phyloP scores from a whole-genome alignment of 164 flowering plant species.

The Magnolia officinalis region DNA sequence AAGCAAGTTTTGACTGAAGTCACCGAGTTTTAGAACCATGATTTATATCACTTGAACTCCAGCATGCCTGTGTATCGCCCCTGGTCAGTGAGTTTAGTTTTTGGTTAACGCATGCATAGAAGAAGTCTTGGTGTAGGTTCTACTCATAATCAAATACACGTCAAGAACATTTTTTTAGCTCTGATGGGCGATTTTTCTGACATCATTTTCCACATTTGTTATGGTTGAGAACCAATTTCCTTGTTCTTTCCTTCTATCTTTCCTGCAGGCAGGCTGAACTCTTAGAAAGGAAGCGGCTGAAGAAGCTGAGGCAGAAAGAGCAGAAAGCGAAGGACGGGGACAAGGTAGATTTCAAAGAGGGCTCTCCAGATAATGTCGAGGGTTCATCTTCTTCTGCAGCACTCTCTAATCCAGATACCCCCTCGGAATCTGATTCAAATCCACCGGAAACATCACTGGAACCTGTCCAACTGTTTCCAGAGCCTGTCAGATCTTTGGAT shows the following conservation, averaged over 20 bases:
- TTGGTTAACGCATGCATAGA: no score
- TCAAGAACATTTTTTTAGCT: no score
- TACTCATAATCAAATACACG: no score
- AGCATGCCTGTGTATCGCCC: no score
- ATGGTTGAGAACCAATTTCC: neutral
- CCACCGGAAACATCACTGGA: slow-evolving; percentile 20
- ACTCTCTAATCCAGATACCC: slow-evolving; percentile 20
- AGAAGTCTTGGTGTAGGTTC: no score
- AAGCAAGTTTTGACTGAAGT: no score
- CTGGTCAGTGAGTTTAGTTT: no score
- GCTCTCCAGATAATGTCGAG: slow-evolving; percentile 20
- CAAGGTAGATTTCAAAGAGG: slow-evolving; percentile 22
- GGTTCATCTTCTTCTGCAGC: slow-evolving; percentile 21
- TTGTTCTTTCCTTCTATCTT: neutral
- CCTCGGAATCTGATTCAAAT: slow-evolving; percentile 22
- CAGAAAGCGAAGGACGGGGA: slow-evolving; percentile 49
- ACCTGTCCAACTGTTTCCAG: slow-evolving; percentile 15
- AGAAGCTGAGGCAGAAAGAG: slow-evolving; percentile 76
- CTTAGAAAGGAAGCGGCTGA: slow-evolving; percentile 64
- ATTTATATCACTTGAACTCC: no score
- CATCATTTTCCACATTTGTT: neutral
- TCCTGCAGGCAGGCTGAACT: slow-evolving; percentile 61
- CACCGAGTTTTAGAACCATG: no score
- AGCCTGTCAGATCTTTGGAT: slow-evolving; percentile 15
- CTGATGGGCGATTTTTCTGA: no score